Evolutionary conservation across 352 stramenopile genomes (phyloP).

Genomic region (Pythium oligandrum): DNA sequence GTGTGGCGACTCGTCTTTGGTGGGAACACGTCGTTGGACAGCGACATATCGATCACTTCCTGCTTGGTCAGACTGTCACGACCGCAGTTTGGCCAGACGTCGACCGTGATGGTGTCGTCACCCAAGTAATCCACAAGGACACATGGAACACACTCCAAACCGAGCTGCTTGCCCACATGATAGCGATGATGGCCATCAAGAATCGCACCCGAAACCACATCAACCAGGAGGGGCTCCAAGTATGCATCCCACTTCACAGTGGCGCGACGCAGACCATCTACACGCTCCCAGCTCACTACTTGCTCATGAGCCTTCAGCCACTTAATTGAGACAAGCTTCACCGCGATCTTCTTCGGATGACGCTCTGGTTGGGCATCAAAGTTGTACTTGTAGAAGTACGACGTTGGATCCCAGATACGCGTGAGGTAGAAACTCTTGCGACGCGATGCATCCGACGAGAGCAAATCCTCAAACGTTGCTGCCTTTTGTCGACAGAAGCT

Average conservation of each 20-base stretch:
- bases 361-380: conserved; percentile 67
- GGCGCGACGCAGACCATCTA: conserved; percentile 72
- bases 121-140: conserved; percentile 83
- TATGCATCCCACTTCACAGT: conserved; percentile 80
- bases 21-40: conserved; percentile 79
- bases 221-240: conserved; percentile 78
- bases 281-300: conserved; percentile 80
- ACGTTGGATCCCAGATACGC: conserved; percentile 82
- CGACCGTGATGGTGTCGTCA: conserved; percentile 78
- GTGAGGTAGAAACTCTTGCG: conserved; percentile 82
- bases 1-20: conserved; percentile 85
- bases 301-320: conserved; percentile 85
- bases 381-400: conserved; percentile 89
- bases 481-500: conserved; percentile 73
- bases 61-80: conserved; percentile 77
- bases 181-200: conserved; percentile 83
- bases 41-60: conserved; percentile 79
- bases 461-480: conserved; percentile 74
- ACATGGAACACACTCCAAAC: conserved; percentile 60
- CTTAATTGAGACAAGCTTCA: conserved; percentile 51
- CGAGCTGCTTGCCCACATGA: conserved; percentile 69
- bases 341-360: conserved; percentile 51
- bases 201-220: conserved; percentile 67
- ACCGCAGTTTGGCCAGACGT: conserved; percentile 83
- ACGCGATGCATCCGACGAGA: conserved; percentile 50